These are phyloP conservation scores for Colletotrichum ledebouriae DNA, from an alignment of 2,329 filamentous ascomycete genomes.

Conservation along the genomic window DNA sequence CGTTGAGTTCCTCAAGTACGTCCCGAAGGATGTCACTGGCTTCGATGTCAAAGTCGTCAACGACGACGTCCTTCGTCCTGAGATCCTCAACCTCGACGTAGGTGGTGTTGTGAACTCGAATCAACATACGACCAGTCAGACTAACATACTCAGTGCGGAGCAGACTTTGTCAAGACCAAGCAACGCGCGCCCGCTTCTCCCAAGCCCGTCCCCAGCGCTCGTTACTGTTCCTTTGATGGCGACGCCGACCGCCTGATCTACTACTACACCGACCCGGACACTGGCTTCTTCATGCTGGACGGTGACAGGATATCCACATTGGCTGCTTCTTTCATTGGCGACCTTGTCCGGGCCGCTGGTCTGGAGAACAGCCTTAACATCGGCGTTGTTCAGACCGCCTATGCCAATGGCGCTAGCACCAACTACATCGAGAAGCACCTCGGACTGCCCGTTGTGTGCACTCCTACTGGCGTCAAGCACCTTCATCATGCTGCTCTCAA, in stretches of 20 bases:
- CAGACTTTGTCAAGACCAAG: conserved; percentile 97
- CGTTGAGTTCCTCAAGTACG: conserved; percentile 84
- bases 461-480: conserved; percentile 96
- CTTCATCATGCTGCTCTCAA: conserved; percentile 96
- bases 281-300: conserved; percentile 91
- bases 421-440: conserved; percentile 91
- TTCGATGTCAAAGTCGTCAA: conserved; percentile 91
- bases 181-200: conserved; percentile 89
- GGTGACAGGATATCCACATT: conserved; percentile 97
- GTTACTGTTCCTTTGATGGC: conserved; percentile 92
- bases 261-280: conserved; percentile 88
- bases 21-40: conserved; percentile 77
- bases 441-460: conserved; percentile 91
- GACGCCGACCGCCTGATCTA: conserved; percentile 97
- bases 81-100: conserved; percentile 90
- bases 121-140: not conserved
- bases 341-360: conserved; percentile 84
- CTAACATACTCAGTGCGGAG: conserved; percentile 76
- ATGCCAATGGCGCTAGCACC: conserved; percentile 95
- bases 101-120: conserved; percentile 47
- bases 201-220: conserved; percentile 80
- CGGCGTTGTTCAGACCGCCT: conserved; percentile 96
- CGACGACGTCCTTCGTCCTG: conserved; percentile 91
- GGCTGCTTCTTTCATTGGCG: conserved; percentile 91
- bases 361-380: conserved; percentile 86